These are phyloP conservation scores for Pezicula carpinea DNA, from an alignment of 2,329 filamentous ascomycete genomes.

Conservation along the genomic window DNA sequence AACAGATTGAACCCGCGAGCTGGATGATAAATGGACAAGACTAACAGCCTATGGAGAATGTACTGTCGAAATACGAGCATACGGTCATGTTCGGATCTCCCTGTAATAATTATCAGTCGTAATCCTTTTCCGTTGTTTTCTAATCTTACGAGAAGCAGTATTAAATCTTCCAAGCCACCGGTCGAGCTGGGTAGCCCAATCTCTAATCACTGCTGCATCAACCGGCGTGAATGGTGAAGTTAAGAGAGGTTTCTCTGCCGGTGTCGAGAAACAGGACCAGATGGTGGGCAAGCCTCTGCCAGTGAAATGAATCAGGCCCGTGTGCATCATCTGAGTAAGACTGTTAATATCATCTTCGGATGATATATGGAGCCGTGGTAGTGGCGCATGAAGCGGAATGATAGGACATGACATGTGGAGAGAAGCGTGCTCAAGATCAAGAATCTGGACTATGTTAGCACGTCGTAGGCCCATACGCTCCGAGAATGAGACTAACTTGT, in stretches of 20 bases:
- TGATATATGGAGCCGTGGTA: conserved; percentile 32
- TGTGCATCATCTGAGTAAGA: conserved; percentile 41
- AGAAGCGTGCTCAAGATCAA: conserved; percentile 40
- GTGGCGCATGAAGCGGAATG: conserved; percentile 35
- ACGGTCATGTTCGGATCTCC: conserved; percentile 29
- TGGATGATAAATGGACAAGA: conserved; percentile 39
- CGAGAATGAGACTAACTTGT: conserved; percentile 12
- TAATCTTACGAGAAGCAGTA: conserved; percentile 7
- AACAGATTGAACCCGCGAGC: conserved; percentile 36
- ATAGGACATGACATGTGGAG: conserved; percentile 37
- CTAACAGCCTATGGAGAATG: conserved; percentile 36
- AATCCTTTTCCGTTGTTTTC: neutral
- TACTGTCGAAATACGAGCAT: conserved; percentile 36
- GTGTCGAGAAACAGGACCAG: conserved; percentile 35
- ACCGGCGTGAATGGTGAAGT: conserved; percentile 32
- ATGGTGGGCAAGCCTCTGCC: conserved; percentile 37
- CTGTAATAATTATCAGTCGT: conserved; percentile 2
- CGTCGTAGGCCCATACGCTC: neutral
- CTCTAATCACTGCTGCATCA: conserved; percentile 36
- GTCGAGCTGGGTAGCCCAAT: conserved; percentile 38
- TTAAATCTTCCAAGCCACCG: conserved; percentile 38
- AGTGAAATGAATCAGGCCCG: conserved; percentile 37
- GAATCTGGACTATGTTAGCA: conserved; percentile 28
- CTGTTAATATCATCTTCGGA: conserved; percentile 36
- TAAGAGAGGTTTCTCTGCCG: conserved; percentile 12